A percentile compares a stretch with the other conserved stretches of the same genome.
Conservation (phyloP, 1,284 basidiomycete genomes). For the Trametes versicolor region DNA sequence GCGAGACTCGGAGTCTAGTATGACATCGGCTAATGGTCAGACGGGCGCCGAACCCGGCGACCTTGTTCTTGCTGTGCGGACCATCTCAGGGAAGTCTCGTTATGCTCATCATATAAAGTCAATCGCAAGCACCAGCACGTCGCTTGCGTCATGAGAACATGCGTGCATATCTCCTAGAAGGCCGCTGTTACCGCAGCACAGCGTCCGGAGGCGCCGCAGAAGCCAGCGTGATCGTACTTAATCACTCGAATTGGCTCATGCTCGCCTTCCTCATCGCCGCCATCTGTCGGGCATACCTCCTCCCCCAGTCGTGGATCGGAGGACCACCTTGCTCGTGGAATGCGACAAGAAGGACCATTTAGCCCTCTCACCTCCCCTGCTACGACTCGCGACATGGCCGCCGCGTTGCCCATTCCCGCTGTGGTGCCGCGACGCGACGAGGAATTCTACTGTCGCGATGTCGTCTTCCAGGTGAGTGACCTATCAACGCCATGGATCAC, state of each 20-base stretch:
- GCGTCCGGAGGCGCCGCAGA: background rate
- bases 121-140: too few relatives aligned
- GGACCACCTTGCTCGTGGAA: background rate
- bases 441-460: conserved; percentile 19
- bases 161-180: background rate
- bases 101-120: too few relatives aligned
- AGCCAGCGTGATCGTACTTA: background rate
- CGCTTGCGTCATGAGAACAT: too few relatives aligned
- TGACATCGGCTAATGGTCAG: too few relatives aligned
- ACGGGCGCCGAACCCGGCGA: too few relatives aligned
- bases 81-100: too few relatives aligned
- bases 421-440: background rate
- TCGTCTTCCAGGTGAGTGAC: conserved; percentile 15
- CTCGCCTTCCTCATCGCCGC: background rate
- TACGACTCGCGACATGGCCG: conserved; percentile 3
- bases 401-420: conserved; percentile 1
- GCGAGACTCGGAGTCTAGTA: too few relatives aligned
- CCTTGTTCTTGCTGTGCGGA: too few relatives aligned
- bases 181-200: conserved; percentile 11
- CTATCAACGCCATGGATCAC: background rate
- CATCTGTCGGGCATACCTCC: background rate
- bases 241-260: background rate
- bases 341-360: background rate
- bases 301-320: background rate
- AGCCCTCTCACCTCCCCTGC: background rate